These are phyloP conservation scores for Malassezia globosa DNA, from an alignment of 1,284 basidiomycete species.

Conservation along the genomic window DNA sequence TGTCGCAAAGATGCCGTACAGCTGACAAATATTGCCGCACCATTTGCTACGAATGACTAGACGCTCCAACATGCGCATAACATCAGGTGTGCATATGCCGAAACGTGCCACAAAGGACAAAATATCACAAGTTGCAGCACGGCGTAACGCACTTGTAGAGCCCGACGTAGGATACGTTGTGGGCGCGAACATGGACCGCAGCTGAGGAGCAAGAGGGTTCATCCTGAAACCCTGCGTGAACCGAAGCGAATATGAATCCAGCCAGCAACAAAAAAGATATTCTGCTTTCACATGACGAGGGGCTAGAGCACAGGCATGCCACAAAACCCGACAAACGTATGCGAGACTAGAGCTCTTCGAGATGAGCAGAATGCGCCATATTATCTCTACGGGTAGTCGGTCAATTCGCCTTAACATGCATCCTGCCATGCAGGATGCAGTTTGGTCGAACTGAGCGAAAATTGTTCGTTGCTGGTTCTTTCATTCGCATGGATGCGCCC, in stretches of 20 bases:
- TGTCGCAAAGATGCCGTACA: slow-evolving; percentile 10
- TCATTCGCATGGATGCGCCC: too few species aligned
- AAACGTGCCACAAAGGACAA: slow-evolving; percentile 14
- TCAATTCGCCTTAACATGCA: background rate
- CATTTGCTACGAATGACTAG: background rate
- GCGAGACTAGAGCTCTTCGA: background rate
- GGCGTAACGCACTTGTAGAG: background rate
- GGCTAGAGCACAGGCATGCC: background rate
- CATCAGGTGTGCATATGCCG: slow-evolving; percentile 9
- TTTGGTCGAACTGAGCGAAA: background rate
- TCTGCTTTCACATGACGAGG: slow-evolving; percentile 1
- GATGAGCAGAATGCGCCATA: slow-evolving; percentile 8
- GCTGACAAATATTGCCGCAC: slow-evolving; percentile 13
- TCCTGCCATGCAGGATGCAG: background rate
- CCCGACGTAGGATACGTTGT: slow-evolving; percentile 8
- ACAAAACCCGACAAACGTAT: background rate
- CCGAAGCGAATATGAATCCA: slow-evolving; percentile 15
- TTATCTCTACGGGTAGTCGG: slow-evolving; percentile 3
- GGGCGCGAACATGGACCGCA: slow-evolving; percentile 4
- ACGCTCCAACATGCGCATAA: background rate
- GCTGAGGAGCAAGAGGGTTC: background rate
- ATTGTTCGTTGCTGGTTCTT: too few species aligned
- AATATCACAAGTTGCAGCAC: slow-evolving; percentile 13
- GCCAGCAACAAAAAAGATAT: slow-evolving; percentile 11
- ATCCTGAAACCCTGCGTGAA: background rate